Base-by-base conservation (phyloP, 805 yeast species). In the Torulaspora maleeae region DNA sequence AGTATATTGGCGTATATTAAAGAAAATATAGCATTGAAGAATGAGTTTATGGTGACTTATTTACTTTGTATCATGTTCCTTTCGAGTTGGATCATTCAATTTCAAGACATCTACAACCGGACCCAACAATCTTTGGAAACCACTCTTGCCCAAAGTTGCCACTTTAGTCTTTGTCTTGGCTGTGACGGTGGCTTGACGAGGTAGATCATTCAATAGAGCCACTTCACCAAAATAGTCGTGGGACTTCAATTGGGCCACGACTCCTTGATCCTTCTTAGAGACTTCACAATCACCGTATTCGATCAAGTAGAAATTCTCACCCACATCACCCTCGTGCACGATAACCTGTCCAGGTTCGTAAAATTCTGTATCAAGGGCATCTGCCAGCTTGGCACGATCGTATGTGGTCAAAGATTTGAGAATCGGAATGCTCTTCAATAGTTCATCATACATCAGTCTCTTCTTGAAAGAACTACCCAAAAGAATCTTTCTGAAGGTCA, bases 141-240 rank as follows among this genome's bases (percentile, higher is more conserved):
- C 98, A 50, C 84, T 78, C 70, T 91, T 88, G 50, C 87, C 95
- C 56, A 93, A 75, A 3, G 93, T 83, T n/a, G 95, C 98, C 32
- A 90, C 95, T 59, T 86, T 86, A 24, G 93, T 81, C 34, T 74
- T 73, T 41, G 83, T 77, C 13, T 75, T 71, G 1, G 96, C 96
- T 41, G 75, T 79, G 30, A 93, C 93, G 4, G 96, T 84, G 27
- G 99, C 99, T 63, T 86, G 93, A 68, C 99, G 80, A 50, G 98
- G 98, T 47, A 81, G 72, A 63, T 93, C 96, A 59, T 90, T 85
- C 56, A 93, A 74, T 56, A 93, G 73, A 3, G 99, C 98, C 52
- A 93, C 81, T 70, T 93, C 99, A 54, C 99, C 99, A 66, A 93
- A 93, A 70, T 93, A 93, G 64, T 85, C 95, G 52, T 97, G 97